phyloP scores from a whole-genome alignment of 169 alveolate genomes.

The Eimeria praecox region DNA sequence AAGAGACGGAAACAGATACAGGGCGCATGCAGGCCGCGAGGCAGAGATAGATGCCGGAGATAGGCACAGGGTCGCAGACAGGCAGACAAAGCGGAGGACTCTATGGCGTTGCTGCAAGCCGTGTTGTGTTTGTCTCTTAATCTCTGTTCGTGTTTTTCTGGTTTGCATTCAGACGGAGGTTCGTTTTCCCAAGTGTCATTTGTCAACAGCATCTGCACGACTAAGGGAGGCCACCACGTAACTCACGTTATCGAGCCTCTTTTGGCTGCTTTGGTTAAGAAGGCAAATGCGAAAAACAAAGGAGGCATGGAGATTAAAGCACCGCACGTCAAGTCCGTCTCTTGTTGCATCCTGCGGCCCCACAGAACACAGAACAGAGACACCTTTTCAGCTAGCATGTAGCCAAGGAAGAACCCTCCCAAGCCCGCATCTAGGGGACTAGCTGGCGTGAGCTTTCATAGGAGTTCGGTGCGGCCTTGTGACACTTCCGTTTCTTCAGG shows the following conservation, averaged over 20 bases:
- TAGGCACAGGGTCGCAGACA: not conserved
- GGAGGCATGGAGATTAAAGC: conserved; percentile 96
- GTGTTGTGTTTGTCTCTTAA: not conserved
- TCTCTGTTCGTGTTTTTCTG: not conserved
- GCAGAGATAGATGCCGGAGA: not conserved
- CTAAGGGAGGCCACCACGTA: conserved; percentile 99
- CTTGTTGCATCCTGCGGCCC: not conserved
- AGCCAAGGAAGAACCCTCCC: not conserved
- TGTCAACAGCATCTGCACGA: conserved; percentile 98
- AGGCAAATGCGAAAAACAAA: conserved; percentile 96
- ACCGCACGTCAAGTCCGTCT: conserved; percentile 92
- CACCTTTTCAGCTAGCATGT: not conserved
- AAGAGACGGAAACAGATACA: not conserved
- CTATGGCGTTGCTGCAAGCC: not conserved
- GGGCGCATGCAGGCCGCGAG: not conserved
- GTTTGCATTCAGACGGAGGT: conserved; percentile 57
- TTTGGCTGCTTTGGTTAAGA: conserved; percentile 93
- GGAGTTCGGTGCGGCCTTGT: not conserved
- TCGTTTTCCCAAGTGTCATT: conserved; percentile 98
- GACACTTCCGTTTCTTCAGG: conserved; percentile 38
- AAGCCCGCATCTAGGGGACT: not conserved
- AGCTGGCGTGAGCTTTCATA: not conserved
- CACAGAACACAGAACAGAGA: not conserved
- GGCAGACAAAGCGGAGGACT: conserved; percentile 9
- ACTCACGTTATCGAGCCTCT: conserved; percentile 97